These are phyloP conservation scores for Beverwykella pulmonaria DNA, from an alignment of 495 filamentous ascomycete genomes.

Conservation along the genomic window DNA sequence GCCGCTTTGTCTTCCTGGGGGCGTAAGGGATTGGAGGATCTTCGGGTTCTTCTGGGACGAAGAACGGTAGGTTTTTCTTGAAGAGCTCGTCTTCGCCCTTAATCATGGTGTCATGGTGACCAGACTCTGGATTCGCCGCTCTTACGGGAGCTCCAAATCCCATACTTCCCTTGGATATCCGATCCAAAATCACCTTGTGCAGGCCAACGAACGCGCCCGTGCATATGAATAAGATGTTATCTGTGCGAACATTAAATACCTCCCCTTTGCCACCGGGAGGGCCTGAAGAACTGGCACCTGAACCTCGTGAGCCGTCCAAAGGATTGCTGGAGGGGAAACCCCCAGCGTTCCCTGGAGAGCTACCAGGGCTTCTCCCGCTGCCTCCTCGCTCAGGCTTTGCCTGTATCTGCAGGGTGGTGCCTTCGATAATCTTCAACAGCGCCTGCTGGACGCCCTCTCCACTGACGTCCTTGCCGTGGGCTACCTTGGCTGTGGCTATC, in stretches of 20 bases:
- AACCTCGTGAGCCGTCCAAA: constrained; percentile 48
- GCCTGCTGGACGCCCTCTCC: constrained; percentile 97
- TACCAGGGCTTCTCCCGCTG: constrained; percentile 25
- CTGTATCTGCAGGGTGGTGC: constrained; percentile 85
- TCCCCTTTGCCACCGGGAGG: constrained; percentile 66
- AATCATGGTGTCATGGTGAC: constrained; percentile 51
- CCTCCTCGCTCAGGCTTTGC: constrained; percentile 75
- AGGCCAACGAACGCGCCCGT: constrained; percentile 94
- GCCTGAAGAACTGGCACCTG: constrained; percentile 14
- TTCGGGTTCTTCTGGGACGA: constrained; percentile 46
- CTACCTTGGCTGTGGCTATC: constrained; percentile 73
- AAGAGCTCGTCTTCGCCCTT: constrained; percentile 62
- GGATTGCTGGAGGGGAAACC: constrained; percentile 46
- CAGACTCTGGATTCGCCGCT: constrained; percentile 43
- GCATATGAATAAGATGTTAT: constrained; percentile 95
- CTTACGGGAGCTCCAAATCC: constrained; percentile 88
- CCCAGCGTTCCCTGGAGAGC: constrained; percentile 8
- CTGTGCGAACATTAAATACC: constrained; percentile 86
- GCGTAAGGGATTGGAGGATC: constrained; percentile 6
- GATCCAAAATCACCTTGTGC: constrained; percentile 82
- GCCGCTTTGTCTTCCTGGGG: constrained; percentile 27
- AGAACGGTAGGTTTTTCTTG: constrained; percentile 70
- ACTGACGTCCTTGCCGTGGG: constrained; percentile 79
- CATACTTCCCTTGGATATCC: constrained; percentile 84
- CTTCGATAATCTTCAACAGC: constrained; percentile 92